Conservation (phyloP, 75 land plant species). For the Azolla pinnata region DNA sequence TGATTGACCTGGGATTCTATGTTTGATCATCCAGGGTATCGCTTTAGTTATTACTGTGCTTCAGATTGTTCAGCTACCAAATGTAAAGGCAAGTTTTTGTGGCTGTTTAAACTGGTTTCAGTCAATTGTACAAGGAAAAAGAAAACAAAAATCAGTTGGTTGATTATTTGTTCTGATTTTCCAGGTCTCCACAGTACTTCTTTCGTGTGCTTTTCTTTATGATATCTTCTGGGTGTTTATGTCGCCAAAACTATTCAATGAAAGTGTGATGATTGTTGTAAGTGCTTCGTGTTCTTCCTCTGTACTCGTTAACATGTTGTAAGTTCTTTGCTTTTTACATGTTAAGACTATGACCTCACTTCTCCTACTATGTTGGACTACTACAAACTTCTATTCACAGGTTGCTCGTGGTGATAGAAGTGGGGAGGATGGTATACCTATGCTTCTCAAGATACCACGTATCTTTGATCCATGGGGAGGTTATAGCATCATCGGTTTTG, state of each 20-base stretch:
- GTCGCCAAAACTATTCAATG: constrained; percentile 58
- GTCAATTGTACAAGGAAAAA: background rate
- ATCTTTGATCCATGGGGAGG: constrained; percentile 99
- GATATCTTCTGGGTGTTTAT: constrained; percentile 97
- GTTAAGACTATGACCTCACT: too few species aligned
- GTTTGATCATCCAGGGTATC: constrained; percentile 25
- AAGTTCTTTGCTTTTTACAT: background rate
- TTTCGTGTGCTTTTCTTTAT: constrained; percentile 79
- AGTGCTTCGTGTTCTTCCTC: constrained; percentile 11
- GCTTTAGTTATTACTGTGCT: constrained; percentile 77
- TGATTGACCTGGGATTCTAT: background rate
- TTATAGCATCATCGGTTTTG: constrained; percentile 94
- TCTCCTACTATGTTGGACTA: too few species aligned
- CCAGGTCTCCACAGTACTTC: constrained; percentile 84
- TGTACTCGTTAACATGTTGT: background rate
- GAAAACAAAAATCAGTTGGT: too few species aligned
- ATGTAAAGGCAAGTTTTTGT: constrained; percentile 60
- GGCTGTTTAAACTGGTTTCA: too few species aligned
- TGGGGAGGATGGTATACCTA: constrained; percentile 90
- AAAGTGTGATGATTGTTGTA: constrained; percentile 98
- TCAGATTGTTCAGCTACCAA: constrained; percentile 86
- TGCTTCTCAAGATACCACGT: constrained; percentile 90
- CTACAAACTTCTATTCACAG: too few species aligned
- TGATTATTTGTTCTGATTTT: too few species aligned
- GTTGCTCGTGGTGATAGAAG: constrained; percentile 95